phyloP scores from a whole-genome alignment of 176 grass and related monocot genomes.

The Chloris gayana region DNA sequence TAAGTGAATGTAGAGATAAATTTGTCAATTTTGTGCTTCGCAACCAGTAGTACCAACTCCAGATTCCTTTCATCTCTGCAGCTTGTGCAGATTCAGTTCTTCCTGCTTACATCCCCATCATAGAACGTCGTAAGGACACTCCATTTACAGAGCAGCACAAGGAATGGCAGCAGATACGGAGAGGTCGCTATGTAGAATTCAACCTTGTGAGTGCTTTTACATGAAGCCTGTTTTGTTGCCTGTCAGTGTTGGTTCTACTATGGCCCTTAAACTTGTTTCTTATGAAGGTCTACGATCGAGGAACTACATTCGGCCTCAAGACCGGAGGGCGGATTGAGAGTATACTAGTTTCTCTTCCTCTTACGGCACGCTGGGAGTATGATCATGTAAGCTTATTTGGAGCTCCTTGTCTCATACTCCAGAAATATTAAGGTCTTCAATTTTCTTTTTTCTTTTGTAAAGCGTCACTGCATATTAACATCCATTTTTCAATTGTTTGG shows the following conservation, averaged over 20 bases:
- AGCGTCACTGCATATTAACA: neutral
- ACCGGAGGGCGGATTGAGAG: conserved; percentile 96
- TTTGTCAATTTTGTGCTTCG: neutral
- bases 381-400: conserved; percentile 70
- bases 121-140: conserved; percentile 82
- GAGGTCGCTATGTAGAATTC: conserved; percentile 96
- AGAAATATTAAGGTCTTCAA: neutral
- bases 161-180: conserved; percentile 89
- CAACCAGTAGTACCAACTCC: neutral
- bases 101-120: conserved; percentile 82
- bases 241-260: neutral
- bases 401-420: neutral
- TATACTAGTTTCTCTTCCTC: conserved; percentile 89
- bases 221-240: conserved; percentile 31
- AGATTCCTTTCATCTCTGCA: conserved; percentile 37
- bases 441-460: conserved; percentile 4
- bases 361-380: conserved; percentile 87
- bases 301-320: conserved; percentile 96
- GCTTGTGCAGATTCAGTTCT: conserved; percentile 89
- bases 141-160: conserved; percentile 89
- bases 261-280: neutral
- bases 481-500: neutral
- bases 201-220: conserved; percentile 68
- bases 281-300: conserved; percentile 89
- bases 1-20: neutral